Evolutionary conservation across 495 filamentous ascomycete species (phyloP), one percentile per base, ranked within the genome.

Genomic region (Daldinia concentrica): DNA sequence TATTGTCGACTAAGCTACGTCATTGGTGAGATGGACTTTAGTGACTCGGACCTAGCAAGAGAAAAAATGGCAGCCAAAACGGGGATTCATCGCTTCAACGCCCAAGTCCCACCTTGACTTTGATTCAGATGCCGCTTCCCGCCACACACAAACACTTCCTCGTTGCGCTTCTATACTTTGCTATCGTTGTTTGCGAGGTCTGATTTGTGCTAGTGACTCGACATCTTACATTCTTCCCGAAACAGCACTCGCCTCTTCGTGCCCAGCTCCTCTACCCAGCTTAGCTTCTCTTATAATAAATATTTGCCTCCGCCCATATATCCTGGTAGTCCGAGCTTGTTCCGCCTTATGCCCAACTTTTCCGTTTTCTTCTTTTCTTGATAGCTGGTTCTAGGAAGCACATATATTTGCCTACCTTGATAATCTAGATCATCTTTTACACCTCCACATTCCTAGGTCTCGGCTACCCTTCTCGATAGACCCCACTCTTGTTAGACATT

Each of bases 51-150:
- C 59, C 57, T 57, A 37, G 50, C 55, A 70, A 30, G 27, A 52
- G 43, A 64, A 9, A 41, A 59, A 56, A 32, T 43, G 37, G 37
- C 22, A 41, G 22, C 34, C 58, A 55, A 36, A 36, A 64, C 11
- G 27, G 19, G 22, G 41, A 9, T 57, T 34, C 37, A 32, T 41
- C 19, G 9, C 61, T 60, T 72, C 64, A 64, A 72, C 56, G 59
- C 64, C 64, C 30, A 36, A 68, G 64, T 64, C 69, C 69, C 64
- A 72, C 69, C 54, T 59, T 62, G 43, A 59, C 60, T 69, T 43
- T 58, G 41, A 54, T 39, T 39, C 39, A 62, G 58, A 73, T 73
- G 70, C 57, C 57, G 70, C 57, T 68, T 73, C 65, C 70, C 70
- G 70, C 70, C 65, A 65, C 64, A 72, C 61, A 64, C 64, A 67